Percentiles rank a stretch among this genome's conserved stretches.
phyloP scores from a whole-genome alignment of 2,329 filamentous ascomycete genomes.

The Diplodia corticola region DNA sequence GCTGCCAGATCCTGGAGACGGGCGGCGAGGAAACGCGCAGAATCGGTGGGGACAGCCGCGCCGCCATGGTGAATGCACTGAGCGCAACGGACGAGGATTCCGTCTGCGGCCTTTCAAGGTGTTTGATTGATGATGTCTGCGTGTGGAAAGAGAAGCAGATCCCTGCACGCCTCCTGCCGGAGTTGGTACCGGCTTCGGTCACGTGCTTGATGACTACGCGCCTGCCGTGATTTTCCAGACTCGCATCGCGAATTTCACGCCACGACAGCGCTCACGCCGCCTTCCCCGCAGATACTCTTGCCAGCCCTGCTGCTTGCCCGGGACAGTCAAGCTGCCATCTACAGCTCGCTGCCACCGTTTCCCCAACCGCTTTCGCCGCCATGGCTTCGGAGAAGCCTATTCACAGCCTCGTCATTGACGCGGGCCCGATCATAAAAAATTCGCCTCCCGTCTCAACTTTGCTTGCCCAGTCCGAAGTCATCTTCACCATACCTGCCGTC shows the following conservation, averaged over 20 bases:
- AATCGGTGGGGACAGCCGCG: background rate
- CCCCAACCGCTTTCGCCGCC: background rate
- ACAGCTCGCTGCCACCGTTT: background rate
- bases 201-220: background rate
- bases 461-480: constrained; percentile 68
- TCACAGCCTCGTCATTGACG: constrained; percentile 83
- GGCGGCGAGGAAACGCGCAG: background rate
- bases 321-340: background rate
- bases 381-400: constrained; percentile 62
- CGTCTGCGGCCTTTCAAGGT: background rate
- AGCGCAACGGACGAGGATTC: background rate
- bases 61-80: background rate
- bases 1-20: background rate
- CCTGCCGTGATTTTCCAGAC: background rate
- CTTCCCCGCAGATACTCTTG: background rate
- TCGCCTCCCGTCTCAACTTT: constrained; percentile 82
- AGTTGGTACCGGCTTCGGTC: background rate
- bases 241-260: constrained; percentile 3
- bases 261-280: background rate
- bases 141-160: background rate
- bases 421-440: constrained; percentile 92
- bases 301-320: background rate
- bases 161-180: constrained; percentile 3
- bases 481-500: constrained; percentile 75
- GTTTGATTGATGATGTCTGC: background rate